Evolutionary conservation across 495 filamentous ascomycete genomes (phyloP).

Genomic region (Pyrenula aspistea): DNA sequence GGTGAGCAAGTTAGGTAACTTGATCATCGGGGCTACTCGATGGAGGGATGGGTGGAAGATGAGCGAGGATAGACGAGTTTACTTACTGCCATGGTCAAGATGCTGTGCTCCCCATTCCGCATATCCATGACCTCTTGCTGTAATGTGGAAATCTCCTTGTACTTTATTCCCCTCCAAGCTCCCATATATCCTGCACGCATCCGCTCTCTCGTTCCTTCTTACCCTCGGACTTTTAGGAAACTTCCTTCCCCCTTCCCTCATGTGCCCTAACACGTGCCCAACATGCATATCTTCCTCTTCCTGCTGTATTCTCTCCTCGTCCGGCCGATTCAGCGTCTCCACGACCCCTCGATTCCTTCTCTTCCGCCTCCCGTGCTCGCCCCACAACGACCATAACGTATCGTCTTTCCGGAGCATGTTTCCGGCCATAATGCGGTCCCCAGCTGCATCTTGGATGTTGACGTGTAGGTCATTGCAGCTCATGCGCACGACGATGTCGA

Average conservation of each 20-base stretch:
- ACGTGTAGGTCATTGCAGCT: conserved; percentile 75
- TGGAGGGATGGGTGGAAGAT: background rate
- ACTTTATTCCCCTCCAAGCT: conserved; percentile 90
- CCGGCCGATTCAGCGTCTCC: conserved; percentile 35
- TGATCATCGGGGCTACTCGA: background rate
- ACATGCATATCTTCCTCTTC: conserved; percentile 42
- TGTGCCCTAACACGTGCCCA: conserved; percentile 37
- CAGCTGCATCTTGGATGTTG: conserved; percentile 93
- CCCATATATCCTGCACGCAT: conserved; percentile 79
- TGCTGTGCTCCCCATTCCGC: conserved; percentile 54
- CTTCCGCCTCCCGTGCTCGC: conserved; percentile 59
- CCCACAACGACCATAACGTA: conserved; percentile 75
- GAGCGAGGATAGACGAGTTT: no score
- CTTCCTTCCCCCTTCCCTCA: conserved; percentile 32
- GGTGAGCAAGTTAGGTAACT: conserved; percentile 2
- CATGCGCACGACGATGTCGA: conserved; percentile 92
- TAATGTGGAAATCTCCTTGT: conserved; percentile 97
- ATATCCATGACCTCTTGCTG: conserved; percentile 90
- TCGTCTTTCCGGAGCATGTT: conserved; percentile 59
- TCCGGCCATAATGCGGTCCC: conserved; percentile 81
- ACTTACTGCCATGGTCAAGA: conserved; percentile 70
- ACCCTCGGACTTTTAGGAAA: conserved; percentile 59
- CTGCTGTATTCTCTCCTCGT: conserved; percentile 21
- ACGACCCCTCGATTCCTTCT: conserved; percentile 40
- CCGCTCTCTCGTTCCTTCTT: conserved; percentile 36